Evolutionary conservation across 2,329 filamentous ascomycete genomes (phyloP), one percentile per base, ranked within the genome.

Genomic region (Pyrenochaeta sp.): DNA sequence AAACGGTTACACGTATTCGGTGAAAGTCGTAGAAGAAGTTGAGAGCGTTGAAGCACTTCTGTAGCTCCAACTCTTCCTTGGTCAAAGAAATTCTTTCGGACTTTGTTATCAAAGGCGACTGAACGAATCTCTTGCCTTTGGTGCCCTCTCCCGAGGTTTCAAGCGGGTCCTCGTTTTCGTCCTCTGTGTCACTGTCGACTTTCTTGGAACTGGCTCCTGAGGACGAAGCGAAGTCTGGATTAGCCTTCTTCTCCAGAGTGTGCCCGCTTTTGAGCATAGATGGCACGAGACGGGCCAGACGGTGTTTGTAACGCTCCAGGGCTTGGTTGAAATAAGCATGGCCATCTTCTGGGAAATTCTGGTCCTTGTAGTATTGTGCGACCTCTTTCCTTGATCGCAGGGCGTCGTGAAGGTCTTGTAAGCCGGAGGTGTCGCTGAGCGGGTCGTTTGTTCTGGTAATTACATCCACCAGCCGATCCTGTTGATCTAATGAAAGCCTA

Each of bases 311-410:
- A 6, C 41, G 21, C 7, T 44, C 37, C 10, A 39, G 27, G 19
- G 42, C 35, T 6, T 41, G 13, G 3, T 21, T 27, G 35, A 58
- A 54, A 41, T 37, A 52, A 7, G 32, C 22, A 35, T 60, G 56
- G 11, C 42, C 41, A 4, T 35, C 31, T 18, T 60, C 54, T 13
- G 27, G 23, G 2, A 32, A 30, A 8, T 38, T 18, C 7, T 38
- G 27, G 9, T 35, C 14, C 14, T 24, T 34, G 22, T 56, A 51
- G 26, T 34, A 54, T 20, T 53, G 26, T 6, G 27, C 42, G 14
- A 56, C 44, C 21, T 60, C 56, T 31, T 52, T 60, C 26, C 54
- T 34, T 8, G 39, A 13, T 6, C 56, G 52, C 19, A 60, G 50
- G n/a, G 56, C 56, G 26, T 58, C 54, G 4, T 31, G 24, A 14